Evolutionary conservation across 1,139 yeast genomes (phyloP), one percentile per base, ranked within the genome.

Genomic region (Candida smagusa): DNA sequence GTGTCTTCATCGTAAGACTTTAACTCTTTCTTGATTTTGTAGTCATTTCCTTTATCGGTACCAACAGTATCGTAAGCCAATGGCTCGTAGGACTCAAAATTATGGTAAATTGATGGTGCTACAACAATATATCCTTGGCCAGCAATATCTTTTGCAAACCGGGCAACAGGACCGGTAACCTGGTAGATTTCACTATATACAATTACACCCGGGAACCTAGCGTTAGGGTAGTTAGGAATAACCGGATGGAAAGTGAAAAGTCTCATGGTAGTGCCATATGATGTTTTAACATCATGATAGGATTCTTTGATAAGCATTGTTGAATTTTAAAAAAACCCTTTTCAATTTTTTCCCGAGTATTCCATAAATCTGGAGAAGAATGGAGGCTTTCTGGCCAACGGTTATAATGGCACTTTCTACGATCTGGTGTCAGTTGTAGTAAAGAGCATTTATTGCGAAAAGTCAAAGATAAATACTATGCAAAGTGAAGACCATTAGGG

Each of bases 161-260:
- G 66, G 6, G 84, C 65, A 11, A 85, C 95, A 2, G 95, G 94
- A 0, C 85, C 85, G 9, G 83, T 80, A 21, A 81, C 90, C 58
- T 85, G 95, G 58, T 85, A 85, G 47, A 85, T 85, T 57, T 85
- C 95, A 44, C 87, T 79, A 61, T 80, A 84, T 7, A 84, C 88
- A 28, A 85, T 63, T 2, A 85, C 94, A 28, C 84, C 95, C 1
- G 94, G 94, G 53, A 84, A 85, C 54, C 78, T 81, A 36, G 85
- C 94, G 26, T 71, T 61, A 13, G 94, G 92, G 59, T 82, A 84
- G 43, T 81, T 81, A 31, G 81, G 77, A 40, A 85, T 72, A 50
- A 71, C 74, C 8, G 95, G 95, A 40, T 81, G 85, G 61, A 63
- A 84, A 24, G 77, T 71, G 56, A 67, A 81, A 35, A 84, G 66